phyloP scores from a whole-genome alignment of 192 early-diverging fungal species.

The Coemansia sp. region DNA sequence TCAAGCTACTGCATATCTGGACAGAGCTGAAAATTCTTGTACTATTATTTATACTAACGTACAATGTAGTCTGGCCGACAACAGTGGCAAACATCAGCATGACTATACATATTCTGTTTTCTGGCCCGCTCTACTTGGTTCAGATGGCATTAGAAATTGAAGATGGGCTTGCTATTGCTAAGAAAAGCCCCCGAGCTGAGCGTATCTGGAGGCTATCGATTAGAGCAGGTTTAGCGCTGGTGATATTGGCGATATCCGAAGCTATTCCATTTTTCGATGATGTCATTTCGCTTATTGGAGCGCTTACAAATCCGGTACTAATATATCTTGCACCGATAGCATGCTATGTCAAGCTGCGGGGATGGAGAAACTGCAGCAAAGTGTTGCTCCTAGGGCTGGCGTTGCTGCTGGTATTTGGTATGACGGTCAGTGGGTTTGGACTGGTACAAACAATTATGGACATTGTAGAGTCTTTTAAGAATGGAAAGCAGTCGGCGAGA shows the following conservation, averaged over 20 bases:
- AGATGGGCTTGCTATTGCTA: constrained; percentile 51
- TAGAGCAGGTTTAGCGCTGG: constrained; percentile 54
- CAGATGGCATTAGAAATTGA: constrained; percentile 62
- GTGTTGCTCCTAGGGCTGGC: constrained; percentile 11
- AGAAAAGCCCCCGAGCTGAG: constrained; percentile 53
- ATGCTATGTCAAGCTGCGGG: constrained; percentile 67
- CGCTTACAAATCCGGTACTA: constrained; percentile 65
- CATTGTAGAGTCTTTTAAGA: constrained; percentile 46
- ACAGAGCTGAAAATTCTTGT: not conserved
- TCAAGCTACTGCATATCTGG: not conserved
- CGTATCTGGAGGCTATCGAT: constrained; percentile 53
- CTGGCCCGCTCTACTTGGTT: constrained; percentile 69
- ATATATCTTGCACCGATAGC: constrained; percentile 74
- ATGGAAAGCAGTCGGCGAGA: constrained; percentile 6
- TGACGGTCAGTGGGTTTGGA: constrained; percentile 62
- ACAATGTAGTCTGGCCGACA: constrained; percentile 50
- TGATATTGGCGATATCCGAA: constrained; percentile 58
- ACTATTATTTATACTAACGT: constrained; percentile 30
- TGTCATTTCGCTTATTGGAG: constrained; percentile 69
- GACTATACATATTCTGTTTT: constrained; percentile 72
- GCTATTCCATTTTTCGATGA: constrained; percentile 74
- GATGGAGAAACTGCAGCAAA: constrained; percentile 54
- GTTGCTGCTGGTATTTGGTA: constrained; percentile 55
- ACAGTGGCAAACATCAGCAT: constrained; percentile 68
- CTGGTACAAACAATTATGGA: constrained; percentile 60